Percentiles rank a stretch among this genome's conserved stretches.
phyloP scores from a whole-genome alignment of 2,329 filamentous ascomycete species.

The Trichocomaceae sp. region DNA sequence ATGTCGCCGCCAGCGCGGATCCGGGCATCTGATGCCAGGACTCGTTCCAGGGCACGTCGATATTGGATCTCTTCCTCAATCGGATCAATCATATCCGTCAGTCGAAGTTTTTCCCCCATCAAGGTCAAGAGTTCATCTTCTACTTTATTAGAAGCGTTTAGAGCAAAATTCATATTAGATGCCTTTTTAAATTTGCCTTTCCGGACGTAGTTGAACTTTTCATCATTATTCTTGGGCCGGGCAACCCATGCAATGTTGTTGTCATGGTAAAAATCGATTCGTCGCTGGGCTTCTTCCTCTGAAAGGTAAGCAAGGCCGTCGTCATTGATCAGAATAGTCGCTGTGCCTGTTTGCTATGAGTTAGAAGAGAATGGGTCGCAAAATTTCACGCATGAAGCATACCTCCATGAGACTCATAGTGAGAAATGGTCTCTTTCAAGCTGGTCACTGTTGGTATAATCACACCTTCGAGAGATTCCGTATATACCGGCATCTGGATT shows the following conservation, averaged over 20 bases:
- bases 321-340: slow-evolving; percentile 35
- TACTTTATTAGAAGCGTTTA: slow-evolving; percentile 56
- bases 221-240: slow-evolving; percentile 42
- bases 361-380: neutral
- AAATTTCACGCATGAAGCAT: too few species aligned
- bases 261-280: slow-evolving; percentile 45
- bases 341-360: slow-evolving; percentile 38
- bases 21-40: slow-evolving; percentile 47
- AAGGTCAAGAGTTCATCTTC: slow-evolving; percentile 50
- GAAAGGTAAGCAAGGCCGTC: slow-evolving; percentile 35
- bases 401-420: slow-evolving; percentile 41
- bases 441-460: slow-evolving; percentile 53
- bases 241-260: slow-evolving; percentile 48
- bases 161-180: slow-evolving; percentile 68
- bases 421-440: slow-evolving; percentile 52
- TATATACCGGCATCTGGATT: slow-evolving; percentile 83
- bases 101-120: slow-evolving; percentile 11
- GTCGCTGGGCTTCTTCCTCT: slow-evolving; percentile 37
- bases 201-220: slow-evolving; percentile 48
- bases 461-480: slow-evolving; percentile 69
- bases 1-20: slow-evolving; percentile 70
- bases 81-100: slow-evolving; percentile 21
- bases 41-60: slow-evolving; percentile 31
- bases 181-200: slow-evolving; percentile 66
- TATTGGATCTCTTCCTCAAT: slow-evolving; percentile 41